phyloP scores from a whole-genome alignment of 768 basidiomycete genomes.

The Tylopilus rubrobrunneus region DNA sequence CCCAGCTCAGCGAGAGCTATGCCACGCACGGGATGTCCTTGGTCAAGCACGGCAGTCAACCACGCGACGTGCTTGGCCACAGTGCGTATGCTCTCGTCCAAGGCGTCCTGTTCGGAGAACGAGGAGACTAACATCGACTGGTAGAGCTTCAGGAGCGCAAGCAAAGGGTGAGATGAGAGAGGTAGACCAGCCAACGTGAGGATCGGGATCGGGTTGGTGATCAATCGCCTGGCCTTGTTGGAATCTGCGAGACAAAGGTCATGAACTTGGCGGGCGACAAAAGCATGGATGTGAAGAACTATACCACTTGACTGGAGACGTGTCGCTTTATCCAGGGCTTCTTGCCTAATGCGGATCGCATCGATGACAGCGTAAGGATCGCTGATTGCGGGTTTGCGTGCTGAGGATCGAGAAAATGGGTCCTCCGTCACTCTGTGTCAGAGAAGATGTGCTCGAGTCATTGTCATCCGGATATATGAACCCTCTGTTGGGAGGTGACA shows the following conservation, averaged over 20 bases:
- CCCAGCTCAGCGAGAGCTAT: constrained; percentile 76
- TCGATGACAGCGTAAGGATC: constrained; percentile 56
- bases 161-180: constrained; percentile 71
- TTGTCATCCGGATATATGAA: constrained; percentile 20
- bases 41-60: constrained; percentile 46
- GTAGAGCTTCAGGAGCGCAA: constrained; percentile 69
- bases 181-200: constrained; percentile 56
- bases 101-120: constrained; percentile 43
- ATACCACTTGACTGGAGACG: constrained; percentile 57
- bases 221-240: constrained; percentile 52
- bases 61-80: constrained; percentile 54
- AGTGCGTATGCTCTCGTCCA: constrained; percentile 63
- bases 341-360: constrained; percentile 63
- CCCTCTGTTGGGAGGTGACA: constrained; percentile 63
- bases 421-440: constrained; percentile 38
- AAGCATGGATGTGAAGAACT: constrained; percentile 2
- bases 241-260: constrained; percentile 42
- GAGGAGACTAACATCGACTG: constrained; percentile 60
- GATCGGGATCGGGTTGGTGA: constrained; percentile 62
- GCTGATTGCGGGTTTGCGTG: constrained; percentile 48
- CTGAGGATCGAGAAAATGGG: constrained; percentile 45
- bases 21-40: constrained; percentile 75
- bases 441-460: not conserved
- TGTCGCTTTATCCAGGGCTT: constrained; percentile 71
- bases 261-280: not conserved